Base-by-base conservation (phyloP, 2,329 filamentous ascomycete species). In the Pseudocercospora cruenta region DNA sequence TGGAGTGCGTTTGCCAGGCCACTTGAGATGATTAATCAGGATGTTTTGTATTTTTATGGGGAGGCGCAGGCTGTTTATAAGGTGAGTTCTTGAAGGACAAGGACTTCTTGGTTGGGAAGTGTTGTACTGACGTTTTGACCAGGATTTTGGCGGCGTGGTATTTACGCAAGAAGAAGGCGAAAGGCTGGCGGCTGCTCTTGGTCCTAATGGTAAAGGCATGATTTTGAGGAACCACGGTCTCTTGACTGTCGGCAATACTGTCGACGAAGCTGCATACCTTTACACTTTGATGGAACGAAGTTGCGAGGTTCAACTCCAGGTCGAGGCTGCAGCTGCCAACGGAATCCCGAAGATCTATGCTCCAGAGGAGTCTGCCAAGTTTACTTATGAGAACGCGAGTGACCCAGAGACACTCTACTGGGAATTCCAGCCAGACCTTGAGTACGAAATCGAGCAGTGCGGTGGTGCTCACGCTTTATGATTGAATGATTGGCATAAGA, bases 161-260 rank as follows among this genome's bases (percentile, higher is more conserved):
- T 82, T 90, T 33, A 84, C 80, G 1, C 82, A 82, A n/a, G 86
- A 86, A 63, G 90, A 93, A 75, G 90, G 90, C 1, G 79, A 84
- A 70, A 82, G 84, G 49, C 87, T 93, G 68, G 90, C 90, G 1
- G 80, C 80, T 10, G 85, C 89, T 0, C 80, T 93, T 1, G 90
- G 90, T 0, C 77, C 81, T 0, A 85, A 86, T 70, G 90, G 84
- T 22, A 86, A 86, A 75, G 89, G 84, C 1, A 83, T 87, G 68
- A 88, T 92, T 55, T 79, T 92, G 59, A 82, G 89, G 69, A 93
- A 92, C 75, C 90, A 93, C 77, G 91, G 91, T 0, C 79, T 93
- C 39, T 78, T 93, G 59, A 91, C 89, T 0, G 90, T 91, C 0
- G 91, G 91, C 3, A 73, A 77, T 6, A 93, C 90, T 0, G 90